Conservation (phyloP, 2,329 filamentous ascomycete genomes). For the Kalaharituber pfeilii region DNA sequence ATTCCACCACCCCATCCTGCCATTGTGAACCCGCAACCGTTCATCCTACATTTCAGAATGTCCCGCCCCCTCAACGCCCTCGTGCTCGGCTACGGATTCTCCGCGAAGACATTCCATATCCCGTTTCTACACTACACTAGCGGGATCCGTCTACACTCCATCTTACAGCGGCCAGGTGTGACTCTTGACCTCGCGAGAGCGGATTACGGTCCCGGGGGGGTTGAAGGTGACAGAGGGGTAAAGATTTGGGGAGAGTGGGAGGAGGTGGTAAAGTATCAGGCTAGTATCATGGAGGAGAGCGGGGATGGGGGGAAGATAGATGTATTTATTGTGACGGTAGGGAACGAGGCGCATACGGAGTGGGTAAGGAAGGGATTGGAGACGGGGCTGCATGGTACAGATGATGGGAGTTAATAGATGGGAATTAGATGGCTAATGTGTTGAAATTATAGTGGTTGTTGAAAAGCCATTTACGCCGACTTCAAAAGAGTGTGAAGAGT, state of each 20-base stretch:
- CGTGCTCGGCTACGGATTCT: slow-evolving; percentile 35
- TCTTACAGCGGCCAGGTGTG: slow-evolving; percentile 35
- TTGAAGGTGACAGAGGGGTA: slow-evolving; percentile 8
- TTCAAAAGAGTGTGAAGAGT: slow-evolving; percentile 24
- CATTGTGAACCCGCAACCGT: too few relatives aligned
- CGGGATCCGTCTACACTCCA: slow-evolving; percentile 32
- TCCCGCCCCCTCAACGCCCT: slow-evolving; percentile 30
- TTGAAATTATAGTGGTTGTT: too few relatives aligned
- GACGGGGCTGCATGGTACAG: slow-evolving; percentile 27
- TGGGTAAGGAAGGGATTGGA: slow-evolving; percentile 25
- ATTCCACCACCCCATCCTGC: too few relatives aligned
- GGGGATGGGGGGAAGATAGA: slow-evolving; percentile 21
- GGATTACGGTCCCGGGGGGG: slow-evolving; percentile 13
- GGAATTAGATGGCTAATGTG: too few relatives aligned
- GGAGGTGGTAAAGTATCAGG: neutral
- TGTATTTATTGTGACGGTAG: slow-evolving; percentile 27
- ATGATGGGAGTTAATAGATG: too few relatives aligned
- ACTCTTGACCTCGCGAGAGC: slow-evolving; percentile 20
- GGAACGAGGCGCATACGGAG: slow-evolving; percentile 24
- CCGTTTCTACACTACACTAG: slow-evolving; percentile 35
- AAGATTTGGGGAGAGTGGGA: slow-evolving; percentile 29
- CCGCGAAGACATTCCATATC: slow-evolving; percentile 34
- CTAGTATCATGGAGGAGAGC: too few relatives aligned
- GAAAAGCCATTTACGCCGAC: slow-evolving; percentile 28
- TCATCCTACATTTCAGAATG: too few relatives aligned